phyloP scores from a whole-genome alignment of 805 yeast genomes.

The Nadsonia fulvescens region DNA sequence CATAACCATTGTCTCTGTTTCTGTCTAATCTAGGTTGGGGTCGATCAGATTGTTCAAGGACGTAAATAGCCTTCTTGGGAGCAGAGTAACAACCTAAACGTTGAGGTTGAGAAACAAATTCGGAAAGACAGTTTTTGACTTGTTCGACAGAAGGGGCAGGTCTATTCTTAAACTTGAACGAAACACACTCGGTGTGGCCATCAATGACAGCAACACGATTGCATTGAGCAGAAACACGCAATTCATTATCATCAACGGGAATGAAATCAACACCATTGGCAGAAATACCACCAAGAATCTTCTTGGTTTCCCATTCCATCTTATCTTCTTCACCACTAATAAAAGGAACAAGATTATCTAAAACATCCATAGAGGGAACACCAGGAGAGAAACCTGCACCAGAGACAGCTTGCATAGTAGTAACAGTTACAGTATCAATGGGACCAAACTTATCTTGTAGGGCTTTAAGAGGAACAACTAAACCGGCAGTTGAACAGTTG shows the following conservation, averaged over 20 bases:
- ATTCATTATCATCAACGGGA: constrained; percentile 44
- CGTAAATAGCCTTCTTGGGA: constrained; percentile 82
- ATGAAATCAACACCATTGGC: constrained; percentile 32
- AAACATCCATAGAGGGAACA: constrained; percentile 82
- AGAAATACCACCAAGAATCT: constrained; percentile 56
- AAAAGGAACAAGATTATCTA: constrained; percentile 89
- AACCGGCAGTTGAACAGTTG: constrained; percentile 95
- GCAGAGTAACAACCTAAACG: constrained; percentile 75
- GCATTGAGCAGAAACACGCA: constrained; percentile 88
- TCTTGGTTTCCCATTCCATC: constrained; percentile 95
- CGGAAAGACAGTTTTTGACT: constrained; percentile 48
- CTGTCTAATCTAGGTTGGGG: constrained; percentile 98
- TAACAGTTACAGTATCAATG: constrained; percentile 64
- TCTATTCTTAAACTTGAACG: constrained; percentile 62
- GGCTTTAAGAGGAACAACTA: constrained; percentile 95
- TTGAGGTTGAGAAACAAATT: constrained; percentile 71
- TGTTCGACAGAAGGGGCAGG: constrained; percentile 76
- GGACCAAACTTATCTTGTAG: constrained; percentile 82
- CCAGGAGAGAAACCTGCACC: constrained; percentile 99
- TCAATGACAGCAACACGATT: constrained; percentile 94
- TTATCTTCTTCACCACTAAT: constrained; percentile 96
- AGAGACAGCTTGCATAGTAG: constrained; percentile 92
- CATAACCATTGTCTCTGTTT: constrained; percentile 83
- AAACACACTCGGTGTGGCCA: constrained; percentile 93
- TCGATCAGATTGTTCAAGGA: constrained; percentile 76